Percentiles rank a stretch among this genome's conserved stretches.
Conservation (phyloP, 2,329 filamentous ascomycete species). For the Westerdykella aurantiaca region DNA sequence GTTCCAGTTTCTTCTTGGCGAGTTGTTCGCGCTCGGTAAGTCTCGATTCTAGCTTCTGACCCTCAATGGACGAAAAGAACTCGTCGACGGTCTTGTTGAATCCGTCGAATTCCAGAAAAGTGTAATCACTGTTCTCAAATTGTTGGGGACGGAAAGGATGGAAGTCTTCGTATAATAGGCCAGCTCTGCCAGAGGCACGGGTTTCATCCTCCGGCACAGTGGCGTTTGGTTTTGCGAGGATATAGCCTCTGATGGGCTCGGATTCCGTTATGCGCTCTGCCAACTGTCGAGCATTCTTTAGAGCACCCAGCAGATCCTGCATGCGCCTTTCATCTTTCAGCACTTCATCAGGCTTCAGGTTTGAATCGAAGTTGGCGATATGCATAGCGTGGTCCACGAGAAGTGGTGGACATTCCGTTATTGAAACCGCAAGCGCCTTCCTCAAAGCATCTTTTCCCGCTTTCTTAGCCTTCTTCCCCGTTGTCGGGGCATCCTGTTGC, state of each 20-base stretch:
- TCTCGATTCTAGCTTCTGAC: conserved; percentile 80
- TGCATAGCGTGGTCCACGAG: conserved; percentile 81
- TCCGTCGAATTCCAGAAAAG: conserved; percentile 69
- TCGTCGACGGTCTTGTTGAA: conserved; percentile 95
- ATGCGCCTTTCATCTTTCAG: conserved; percentile 60
- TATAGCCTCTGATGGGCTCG: conserved; percentile 70
- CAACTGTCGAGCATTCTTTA: conserved; percentile 65
- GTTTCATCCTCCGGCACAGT: conserved; percentile 31
- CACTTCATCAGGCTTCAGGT: conserved; percentile 61
- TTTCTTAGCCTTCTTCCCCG: conserved; percentile 62
- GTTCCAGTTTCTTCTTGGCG: conserved; percentile 77
- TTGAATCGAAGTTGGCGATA: conserved; percentile 62
- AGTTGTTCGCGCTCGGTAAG: conserved; percentile 74
- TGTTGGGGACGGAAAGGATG: conserved; percentile 86
- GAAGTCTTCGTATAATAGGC: conserved; percentile 83
- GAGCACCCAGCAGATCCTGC: conserved; percentile 59
- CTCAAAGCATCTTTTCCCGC: conserved; percentile 71
- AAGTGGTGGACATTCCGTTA: conserved; percentile 83
- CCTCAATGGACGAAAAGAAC: conserved; percentile 95
- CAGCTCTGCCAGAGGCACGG: conserved; percentile 39
- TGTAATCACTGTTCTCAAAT: conserved; percentile 61
- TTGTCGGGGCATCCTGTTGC: conserved; percentile 46
- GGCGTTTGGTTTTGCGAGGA: conserved; percentile 63
- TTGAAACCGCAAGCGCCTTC: conserved; percentile 73
- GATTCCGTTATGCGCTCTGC: conserved; percentile 63